Evolutionary conservation across 1,139 yeast species (phyloP).

Genomic region (Suhomyces chickasaworum): DNA sequence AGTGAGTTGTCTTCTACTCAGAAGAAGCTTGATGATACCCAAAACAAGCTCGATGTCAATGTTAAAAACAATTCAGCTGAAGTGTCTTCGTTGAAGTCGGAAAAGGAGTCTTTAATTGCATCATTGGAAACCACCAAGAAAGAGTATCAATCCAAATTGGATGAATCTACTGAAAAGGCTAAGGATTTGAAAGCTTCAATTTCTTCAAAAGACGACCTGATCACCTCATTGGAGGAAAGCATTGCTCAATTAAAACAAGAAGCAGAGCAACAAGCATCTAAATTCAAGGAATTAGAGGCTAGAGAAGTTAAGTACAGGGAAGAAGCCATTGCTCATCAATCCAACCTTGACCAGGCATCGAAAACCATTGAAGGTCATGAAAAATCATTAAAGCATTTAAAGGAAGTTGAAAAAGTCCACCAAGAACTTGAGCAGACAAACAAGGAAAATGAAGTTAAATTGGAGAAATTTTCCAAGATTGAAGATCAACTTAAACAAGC

Average conservation of each 20-base stretch:
- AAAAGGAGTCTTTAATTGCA: neutral
- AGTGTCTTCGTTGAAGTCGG: neutral
- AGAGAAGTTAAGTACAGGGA: neutral
- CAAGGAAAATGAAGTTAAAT: slow-evolving; percentile 4
- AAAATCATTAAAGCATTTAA: neutral
- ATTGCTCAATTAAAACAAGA: neutral
- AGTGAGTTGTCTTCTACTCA: neutral
- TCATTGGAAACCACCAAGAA: slow-evolving; percentile 5
- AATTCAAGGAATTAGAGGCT: neutral
- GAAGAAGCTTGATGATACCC: neutral
- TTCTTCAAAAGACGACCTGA: neutral
- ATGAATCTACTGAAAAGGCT: neutral
- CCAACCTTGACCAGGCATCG: neutral
- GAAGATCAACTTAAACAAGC: neutral
- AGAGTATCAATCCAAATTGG: neutral
- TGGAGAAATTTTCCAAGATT: neutral
- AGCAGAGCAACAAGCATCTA: neutral
- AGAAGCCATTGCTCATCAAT: neutral
- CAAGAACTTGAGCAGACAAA: neutral
- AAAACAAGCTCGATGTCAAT: neutral
- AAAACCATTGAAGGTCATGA: neutral
- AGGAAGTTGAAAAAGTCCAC: slow-evolving; percentile 4
- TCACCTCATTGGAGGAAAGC: neutral
- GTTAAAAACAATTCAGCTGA: neutral
- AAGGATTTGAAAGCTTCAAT: neutral